Base-by-base conservation (phyloP, 495 filamentous ascomycete genomes). In the Aspergillus biplanus region DNA sequence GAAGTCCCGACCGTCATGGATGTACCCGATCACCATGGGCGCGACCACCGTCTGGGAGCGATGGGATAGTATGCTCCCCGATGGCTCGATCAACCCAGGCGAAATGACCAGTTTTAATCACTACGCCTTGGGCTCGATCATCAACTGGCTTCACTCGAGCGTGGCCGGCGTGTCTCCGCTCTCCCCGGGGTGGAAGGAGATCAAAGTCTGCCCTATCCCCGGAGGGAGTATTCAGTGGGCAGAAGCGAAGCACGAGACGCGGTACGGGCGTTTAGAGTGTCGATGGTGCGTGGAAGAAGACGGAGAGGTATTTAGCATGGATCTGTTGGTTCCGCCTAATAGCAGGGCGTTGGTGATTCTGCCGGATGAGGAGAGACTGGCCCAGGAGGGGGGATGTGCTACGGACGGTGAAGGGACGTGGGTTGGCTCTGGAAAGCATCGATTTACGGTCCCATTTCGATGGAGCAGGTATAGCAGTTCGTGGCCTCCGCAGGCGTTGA, bases 21-120 rank as follows among this genome's bases (percentile, higher is more conserved):
- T 86, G 44, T 85, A 83, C 66, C 82, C 79, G 6, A 73, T 87
- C n/a, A 73, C 67, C 7, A 80, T 82, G 78, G 78, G 76, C 11
- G 83, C 78, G 0, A 87, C 84, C 0, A 84, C 83, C 4, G 78
- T 80, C 3, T 86, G 83, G 84, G 84, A 87, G 68, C 74, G 85
- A 8, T 86, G 85, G 85, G 79, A 87, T 60, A 79, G 75, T 33
- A 77, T 87, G 64, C 70, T 83, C 4, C 77, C 80, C 0, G 75
- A 86, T 62, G 83, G 83, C 4, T 71, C 70, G 1, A 71, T 86
- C 44, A 86, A 87, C 61, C 76, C 80, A 0, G 83, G 82, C 0
- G 56, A 74, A 32, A 86, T 87, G 85, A 83, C 79, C 5, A 82
- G 78, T 15, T 87, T 87, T 63, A 86, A 84, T 54, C 80, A 83